Evolutionary conservation across 352 stramenopile genomes (phyloP), one percentile per base, ranked within the genome.

Genomic region (Pelagophyceae sp.): DNA sequence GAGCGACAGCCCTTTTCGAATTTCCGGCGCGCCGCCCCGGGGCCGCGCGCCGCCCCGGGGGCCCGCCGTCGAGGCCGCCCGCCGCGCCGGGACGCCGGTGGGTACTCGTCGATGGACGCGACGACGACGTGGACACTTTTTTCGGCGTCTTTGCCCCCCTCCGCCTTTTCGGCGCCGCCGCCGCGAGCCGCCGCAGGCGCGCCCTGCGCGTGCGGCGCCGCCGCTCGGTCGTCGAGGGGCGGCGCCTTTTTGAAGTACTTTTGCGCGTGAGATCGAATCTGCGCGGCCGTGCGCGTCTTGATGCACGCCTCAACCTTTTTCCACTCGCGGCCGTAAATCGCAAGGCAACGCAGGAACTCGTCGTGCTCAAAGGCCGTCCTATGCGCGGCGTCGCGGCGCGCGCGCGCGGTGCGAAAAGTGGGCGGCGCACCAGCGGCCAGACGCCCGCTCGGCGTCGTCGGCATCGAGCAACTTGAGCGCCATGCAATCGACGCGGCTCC

Each of bases 241-340:
- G 54, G 11, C 54, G 20, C 35, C 65, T 84, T 84, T 35, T 75
- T 75, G 80, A 93, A 92, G 81, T 97, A 98, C 78, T 98, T 98
- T 85, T 98, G 95, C 0, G 95, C 95, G 77, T 98, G 95, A 1
- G 90, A 97, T 19, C 95, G 91, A 80, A 98, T 98, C 78, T 96
- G 91, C 50, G 96, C 93, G 5, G 95, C 85, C 6, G 91, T 97
- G 74, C 95, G 86, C 32, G 93, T 97, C 78, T 94, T 93, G 83
- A 98, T 97, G 33, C 93, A 85, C 61, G 87, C 89, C 32, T 91
- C 90, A 31, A 98, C 96, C 84, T 96, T 96, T 81, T 98, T 98
- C 95, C 95, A 98, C 84, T 98, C 93, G 60, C 93, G 88, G 38
- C 95, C 95, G 81, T 97, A 97, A 0, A 95, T 83, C 29, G 90